Percentiles rank a stretch among this genome's conserved stretches.
These are phyloP conservation scores for Gnaphalium uliginosum DNA, from an alignment of 129 eudicot genomes.

Conservation along the genomic window DNA sequence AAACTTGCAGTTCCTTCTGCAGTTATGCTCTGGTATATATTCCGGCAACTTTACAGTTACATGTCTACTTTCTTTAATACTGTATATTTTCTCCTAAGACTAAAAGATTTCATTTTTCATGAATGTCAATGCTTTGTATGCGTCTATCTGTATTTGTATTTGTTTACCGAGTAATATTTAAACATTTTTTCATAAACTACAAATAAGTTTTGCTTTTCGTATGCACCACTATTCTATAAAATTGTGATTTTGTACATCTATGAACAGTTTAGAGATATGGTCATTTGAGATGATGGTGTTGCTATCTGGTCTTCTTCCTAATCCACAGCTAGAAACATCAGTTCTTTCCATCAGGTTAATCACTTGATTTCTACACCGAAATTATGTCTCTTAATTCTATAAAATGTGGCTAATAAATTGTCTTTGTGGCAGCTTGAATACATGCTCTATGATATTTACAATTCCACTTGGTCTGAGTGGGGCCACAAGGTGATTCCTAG, in stretches of 20 bases:
- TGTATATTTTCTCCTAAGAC: no score
- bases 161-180: neutral
- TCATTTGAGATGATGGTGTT: constrained; percentile 84
- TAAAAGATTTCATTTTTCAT: neutral
- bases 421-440: constrained; percentile 54
- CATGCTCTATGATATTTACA: constrained; percentile 56
- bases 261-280: constrained; percentile 79
- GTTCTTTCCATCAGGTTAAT: constrained; percentile 75
- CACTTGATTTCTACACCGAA: neutral
- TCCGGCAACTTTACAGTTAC: no score
- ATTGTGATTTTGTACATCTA: neutral
- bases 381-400: neutral
- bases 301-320: constrained; percentile 80
- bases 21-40: constrained; percentile 54
- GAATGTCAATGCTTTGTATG: neutral
- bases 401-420: neutral
- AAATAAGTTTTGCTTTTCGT: neutral
- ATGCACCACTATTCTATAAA: neutral
- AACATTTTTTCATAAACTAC: neutral
- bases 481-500: constrained; percentile 54
- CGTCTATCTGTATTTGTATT: neutral
- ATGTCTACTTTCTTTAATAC: no score
- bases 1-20: constrained; percentile 69
- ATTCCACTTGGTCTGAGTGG: constrained; percentile 66
- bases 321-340: constrained; percentile 79